These are phyloP conservation scores for Saturnispora gosingensis DNA, from an alignment of 805 yeast genomes.

Conservation along the genomic window DNA sequence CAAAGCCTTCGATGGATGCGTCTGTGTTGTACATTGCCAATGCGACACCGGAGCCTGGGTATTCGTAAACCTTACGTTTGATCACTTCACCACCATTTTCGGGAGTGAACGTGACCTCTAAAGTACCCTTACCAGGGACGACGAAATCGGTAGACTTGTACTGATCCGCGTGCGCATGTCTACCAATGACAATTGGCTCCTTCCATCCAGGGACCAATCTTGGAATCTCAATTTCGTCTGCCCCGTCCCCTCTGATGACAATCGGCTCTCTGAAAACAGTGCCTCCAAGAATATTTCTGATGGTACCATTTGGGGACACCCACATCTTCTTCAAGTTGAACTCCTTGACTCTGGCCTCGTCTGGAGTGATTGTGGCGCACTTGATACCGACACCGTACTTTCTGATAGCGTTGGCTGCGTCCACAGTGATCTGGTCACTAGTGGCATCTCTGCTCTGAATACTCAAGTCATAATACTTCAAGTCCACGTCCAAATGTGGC, in stretches of 20 bases:
- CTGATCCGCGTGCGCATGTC: slow-evolving; percentile 83
- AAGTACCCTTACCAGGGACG: slow-evolving; percentile 55
- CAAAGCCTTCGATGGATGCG: slow-evolving; percentile 67
- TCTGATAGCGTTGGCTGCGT: slow-evolving; percentile 68
- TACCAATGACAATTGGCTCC: slow-evolving; percentile 73
- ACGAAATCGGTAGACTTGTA: slow-evolving; percentile 72
- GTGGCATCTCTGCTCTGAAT: slow-evolving; percentile 61
- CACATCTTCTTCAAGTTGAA: slow-evolving; percentile 71
- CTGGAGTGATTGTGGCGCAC: slow-evolving; percentile 83
- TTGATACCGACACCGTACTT: slow-evolving; percentile 73
- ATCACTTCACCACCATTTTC: slow-evolving; percentile 42
- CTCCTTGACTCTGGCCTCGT: slow-evolving; percentile 70
- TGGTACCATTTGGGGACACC: slow-evolving; percentile 80
- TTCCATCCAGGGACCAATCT: slow-evolving; percentile 74
- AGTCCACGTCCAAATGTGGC: slow-evolving; percentile 64
- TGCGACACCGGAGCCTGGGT: slow-evolving; percentile 62
- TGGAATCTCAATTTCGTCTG: slow-evolving; percentile 45
- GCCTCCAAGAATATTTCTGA: slow-evolving; percentile 72
- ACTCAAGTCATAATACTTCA: slow-evolving; percentile 69
- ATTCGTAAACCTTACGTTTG: slow-evolving; percentile 49
- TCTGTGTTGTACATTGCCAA: slow-evolving; percentile 80
- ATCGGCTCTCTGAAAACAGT: slow-evolving; percentile 82
- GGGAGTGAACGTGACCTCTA: slow-evolving; percentile 61
- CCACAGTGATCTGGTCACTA: slow-evolving; percentile 63
- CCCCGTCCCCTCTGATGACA: slow-evolving; percentile 43